A percentile compares a stretch with the other conserved stretches of the same genome.
Conservation (phyloP, 2,329 filamentous ascomycete genomes). For the Ophiostoma perfectum region DNA sequence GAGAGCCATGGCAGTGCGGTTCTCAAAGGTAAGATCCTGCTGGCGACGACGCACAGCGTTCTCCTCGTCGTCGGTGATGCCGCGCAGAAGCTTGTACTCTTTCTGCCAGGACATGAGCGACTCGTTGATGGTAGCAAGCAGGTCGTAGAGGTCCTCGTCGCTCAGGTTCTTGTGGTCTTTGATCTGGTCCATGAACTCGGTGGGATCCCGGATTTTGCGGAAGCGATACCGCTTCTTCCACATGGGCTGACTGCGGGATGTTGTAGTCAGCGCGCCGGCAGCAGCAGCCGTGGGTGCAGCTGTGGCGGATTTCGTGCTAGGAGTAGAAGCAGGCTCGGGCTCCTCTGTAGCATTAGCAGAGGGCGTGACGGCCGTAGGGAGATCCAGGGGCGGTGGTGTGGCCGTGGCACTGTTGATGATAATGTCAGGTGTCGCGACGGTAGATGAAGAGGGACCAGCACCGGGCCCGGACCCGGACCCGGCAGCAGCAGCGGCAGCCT, state of each 20-base stretch:
- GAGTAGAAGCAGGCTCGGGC: background rate
- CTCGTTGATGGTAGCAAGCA: constrained; percentile 42
- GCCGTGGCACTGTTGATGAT: constrained; percentile 15
- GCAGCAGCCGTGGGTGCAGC: background rate
- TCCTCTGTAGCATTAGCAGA: background rate
- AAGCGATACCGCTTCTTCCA: constrained; percentile 41
- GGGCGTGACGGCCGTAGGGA: background rate
- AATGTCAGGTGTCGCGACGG: constrained; percentile 11
- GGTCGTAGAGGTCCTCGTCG: constrained; percentile 42
- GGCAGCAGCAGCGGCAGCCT: constrained; percentile 16
- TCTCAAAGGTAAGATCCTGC: constrained; percentile 35
- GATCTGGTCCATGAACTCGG: constrained; percentile 45
- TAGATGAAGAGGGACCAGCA: background rate
- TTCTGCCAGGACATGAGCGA: constrained; percentile 48
- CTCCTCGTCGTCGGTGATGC: constrained; percentile 52
- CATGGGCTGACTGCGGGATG: constrained; percentile 25
- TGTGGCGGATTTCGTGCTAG: background rate
- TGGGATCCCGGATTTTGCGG: constrained; percentile 46
- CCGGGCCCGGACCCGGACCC: background rate
- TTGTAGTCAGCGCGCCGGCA: constrained; percentile 5
- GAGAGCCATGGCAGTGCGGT: constrained; percentile 39
- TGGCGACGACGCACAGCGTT: constrained; percentile 49
- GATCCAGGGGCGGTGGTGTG: constrained; percentile 13
- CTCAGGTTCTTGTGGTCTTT: constrained; percentile 48
- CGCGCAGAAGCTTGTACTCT: constrained; percentile 48